These are phyloP conservation scores for Sporothrix schenckii DNA, from an alignment of 2,329 filamentous ascomycete genomes.

Conservation along the genomic window DNA sequence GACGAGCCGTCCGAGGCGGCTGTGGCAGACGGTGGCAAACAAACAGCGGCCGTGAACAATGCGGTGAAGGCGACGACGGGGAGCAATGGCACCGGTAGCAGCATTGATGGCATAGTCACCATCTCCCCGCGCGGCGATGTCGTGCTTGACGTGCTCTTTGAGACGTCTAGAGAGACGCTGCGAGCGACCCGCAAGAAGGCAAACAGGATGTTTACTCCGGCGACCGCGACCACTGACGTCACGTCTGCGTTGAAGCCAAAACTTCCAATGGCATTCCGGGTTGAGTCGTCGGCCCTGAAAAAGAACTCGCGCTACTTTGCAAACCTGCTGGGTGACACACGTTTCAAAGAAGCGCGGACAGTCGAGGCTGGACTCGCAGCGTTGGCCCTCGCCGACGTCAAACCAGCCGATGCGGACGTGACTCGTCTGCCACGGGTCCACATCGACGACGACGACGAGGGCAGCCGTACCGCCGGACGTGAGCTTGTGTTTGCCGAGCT, in stretches of 20 bases:
- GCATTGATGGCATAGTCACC: slow-evolving; percentile 46
- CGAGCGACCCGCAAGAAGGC: slow-evolving; percentile 44
- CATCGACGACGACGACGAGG: slow-evolving; percentile 70
- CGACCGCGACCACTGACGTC: slow-evolving; percentile 32
- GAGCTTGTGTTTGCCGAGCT: slow-evolving; percentile 69
- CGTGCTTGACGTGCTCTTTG: slow-evolving; percentile 67
- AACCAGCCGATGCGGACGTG: slow-evolving; percentile 50
- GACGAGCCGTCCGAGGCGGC: slow-evolving; percentile 36
- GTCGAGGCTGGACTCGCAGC: slow-evolving; percentile 56
- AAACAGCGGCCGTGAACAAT: slow-evolving; percentile 9
- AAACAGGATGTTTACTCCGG: neutral
- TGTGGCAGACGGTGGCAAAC: slow-evolving; percentile 31
- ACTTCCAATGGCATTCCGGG: slow-evolving; percentile 59
- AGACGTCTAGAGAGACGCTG: slow-evolving; percentile 58
- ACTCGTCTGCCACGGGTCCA: slow-evolving; percentile 64
- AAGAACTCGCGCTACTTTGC: slow-evolving; percentile 70
- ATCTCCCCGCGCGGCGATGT: slow-evolving; percentile 65
- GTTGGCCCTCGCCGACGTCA: slow-evolving; percentile 53
- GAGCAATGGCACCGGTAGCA: neutral
- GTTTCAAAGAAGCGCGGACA: slow-evolving; percentile 64
- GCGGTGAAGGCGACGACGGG: slow-evolving; percentile 30
- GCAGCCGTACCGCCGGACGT: slow-evolving; percentile 62
- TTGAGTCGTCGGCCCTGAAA: slow-evolving; percentile 59
- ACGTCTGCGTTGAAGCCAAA: slow-evolving; percentile 41
- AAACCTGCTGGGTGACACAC: slow-evolving; percentile 63